Evolutionary conservation across 495 filamentous ascomycete species (phyloP), one percentile per base, ranked within the genome.

Genomic region (Alectoria sarmentosa): DNA sequence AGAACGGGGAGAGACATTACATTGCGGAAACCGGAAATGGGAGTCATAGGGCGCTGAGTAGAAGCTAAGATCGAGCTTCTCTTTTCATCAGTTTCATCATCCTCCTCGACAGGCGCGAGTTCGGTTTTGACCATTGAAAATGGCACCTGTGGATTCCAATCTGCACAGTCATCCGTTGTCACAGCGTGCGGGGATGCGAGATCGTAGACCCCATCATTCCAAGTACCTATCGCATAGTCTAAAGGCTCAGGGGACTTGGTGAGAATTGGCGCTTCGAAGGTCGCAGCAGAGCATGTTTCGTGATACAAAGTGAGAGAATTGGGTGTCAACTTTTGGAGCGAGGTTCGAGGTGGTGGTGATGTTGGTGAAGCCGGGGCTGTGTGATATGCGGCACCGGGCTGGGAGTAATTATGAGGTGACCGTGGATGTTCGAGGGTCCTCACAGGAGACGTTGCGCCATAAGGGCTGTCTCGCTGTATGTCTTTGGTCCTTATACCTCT

Each of bases 41-140:
- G 36, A 30, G 52, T 67, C 15, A 60, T 59, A n/a, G 60, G 60
- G 26, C 48, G 52, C 13, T 54, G 36, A 32, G 32, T 32, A 15
- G 52, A 59, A n/a, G 66, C 69, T 77, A 74, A 19, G 13, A 58
- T 60, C 4, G 65, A 69, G 64, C 42, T 63, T 61, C 59, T 55
- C 58, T 41, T 66, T 15, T 57, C 58, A 21, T 66, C 49, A 8
- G 46, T 60, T 14, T 57, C 60, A 52, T 92, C 89, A 49, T 86
- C 83, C 69, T 92, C 90, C 72, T 95, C 90, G 4, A 94, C 88
- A 65, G 91, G 80, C 44, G 85, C 79, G 37, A 91, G 71, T 32
- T 83, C 76, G 30, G 77, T 74, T 39, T 77, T 77, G 48, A 74
- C 75, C 55, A 64, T 71, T n/a, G 70, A 70, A 64, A 69, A 81